Conservation (phyloP, 179 eudicot species). For the Silene noctiflora region DNA sequence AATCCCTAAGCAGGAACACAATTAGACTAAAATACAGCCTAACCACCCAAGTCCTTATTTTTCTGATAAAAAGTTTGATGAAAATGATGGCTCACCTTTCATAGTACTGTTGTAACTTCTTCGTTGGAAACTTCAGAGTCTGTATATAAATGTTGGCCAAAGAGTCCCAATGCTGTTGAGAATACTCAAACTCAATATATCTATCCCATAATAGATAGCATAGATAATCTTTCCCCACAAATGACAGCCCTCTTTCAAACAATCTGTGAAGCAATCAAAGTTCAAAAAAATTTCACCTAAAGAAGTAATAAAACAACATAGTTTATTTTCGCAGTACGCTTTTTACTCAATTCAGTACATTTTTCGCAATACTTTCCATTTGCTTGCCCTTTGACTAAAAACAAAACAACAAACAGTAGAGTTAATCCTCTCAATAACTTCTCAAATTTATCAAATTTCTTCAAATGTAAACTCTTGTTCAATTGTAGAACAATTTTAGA, state of each 20-base stretch:
- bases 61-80: conserved; percentile 2
- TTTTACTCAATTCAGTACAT: no score
- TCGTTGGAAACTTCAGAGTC: conserved; percentile 68
- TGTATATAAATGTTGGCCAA: conserved; percentile 65
- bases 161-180: conserved; percentile 74
- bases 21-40: neutral
- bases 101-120: conserved; percentile 69
- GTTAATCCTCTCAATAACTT: no score
- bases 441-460: no score
- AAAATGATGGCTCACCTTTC: conserved; percentile 48
- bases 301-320: neutral
- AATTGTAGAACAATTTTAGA: no score
- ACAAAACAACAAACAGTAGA: no score
- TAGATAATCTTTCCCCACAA: conserved; percentile 74
- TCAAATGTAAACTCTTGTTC: no score
- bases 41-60: neutral
- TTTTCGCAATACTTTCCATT: no score
- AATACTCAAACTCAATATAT: conserved; percentile 69
- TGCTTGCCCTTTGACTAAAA: no score
- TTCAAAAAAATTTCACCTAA: neutral
- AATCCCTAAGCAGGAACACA: neutral
- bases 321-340: no score
- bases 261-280: conserved; percentile 42
- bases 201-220: conserved; percentile 81
- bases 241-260: conserved; percentile 68